Conservation (phyloP, 176 grass and related monocot species). For the Oryza glumipatula region DNA sequence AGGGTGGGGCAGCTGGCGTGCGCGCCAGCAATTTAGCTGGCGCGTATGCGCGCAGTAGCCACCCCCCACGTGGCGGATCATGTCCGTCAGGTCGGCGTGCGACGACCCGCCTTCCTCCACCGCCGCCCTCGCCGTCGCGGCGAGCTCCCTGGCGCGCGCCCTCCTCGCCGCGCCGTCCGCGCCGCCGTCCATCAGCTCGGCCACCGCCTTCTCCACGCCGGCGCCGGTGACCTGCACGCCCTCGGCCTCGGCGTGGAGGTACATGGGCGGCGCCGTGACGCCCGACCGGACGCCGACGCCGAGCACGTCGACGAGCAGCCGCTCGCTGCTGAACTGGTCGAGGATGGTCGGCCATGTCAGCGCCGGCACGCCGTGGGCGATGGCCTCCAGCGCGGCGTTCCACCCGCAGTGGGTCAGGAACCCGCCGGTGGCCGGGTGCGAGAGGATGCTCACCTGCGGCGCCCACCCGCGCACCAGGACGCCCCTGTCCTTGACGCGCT, state of each 20-base stretch:
- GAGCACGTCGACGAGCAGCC: constrained; percentile 47
- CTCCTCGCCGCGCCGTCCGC: constrained; percentile 25
- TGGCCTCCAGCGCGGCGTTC: constrained; percentile 41
- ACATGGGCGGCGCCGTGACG: constrained; percentile 13
- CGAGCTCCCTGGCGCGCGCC: not conserved
- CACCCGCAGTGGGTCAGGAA: constrained; percentile 49
- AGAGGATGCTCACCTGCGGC: constrained; percentile 56
- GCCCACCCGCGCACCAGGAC: constrained; percentile 52
- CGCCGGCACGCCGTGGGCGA: constrained; percentile 36
- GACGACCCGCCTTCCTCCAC: constrained; percentile 43
- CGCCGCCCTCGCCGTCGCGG: not conserved
- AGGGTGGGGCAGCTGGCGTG: too few relatives aligned
- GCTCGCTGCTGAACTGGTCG: constrained; percentile 55
- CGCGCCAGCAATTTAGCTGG: too few relatives aligned
- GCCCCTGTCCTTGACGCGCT: constrained; percentile 11
- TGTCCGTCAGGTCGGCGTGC: constrained; percentile 5
- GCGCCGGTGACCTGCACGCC: constrained; percentile 11
- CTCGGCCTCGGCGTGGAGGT: not conserved
- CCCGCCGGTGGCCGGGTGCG: constrained; percentile 39
- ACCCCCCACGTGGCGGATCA: constrained; percentile 12
- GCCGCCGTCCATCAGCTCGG: constrained; percentile 32
- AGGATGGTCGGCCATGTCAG: constrained; percentile 50
- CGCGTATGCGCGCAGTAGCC: too few relatives aligned
- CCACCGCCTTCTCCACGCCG: constrained; percentile 25
- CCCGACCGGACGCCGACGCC: constrained; percentile 36